Percentiles rank a stretch among this genome's conserved stretches.
Evolutionary conservation across 2,329 filamentous ascomycete species (phyloP).

Genomic region (Botryotinia calthae): DNA sequence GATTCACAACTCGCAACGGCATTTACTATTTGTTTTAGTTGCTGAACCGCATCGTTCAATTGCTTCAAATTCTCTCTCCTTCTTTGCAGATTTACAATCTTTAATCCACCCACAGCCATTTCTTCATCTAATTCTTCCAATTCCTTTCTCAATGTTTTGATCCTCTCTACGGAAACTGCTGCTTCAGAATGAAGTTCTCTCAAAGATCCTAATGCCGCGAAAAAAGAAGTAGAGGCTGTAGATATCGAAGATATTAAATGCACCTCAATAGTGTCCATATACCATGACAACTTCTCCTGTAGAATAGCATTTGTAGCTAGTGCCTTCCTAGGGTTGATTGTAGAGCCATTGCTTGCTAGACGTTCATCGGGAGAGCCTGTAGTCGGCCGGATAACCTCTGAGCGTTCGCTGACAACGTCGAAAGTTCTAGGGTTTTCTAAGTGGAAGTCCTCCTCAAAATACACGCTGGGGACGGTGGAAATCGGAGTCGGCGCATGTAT

Average conservation of each 20-base stretch:
- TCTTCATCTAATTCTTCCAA: conserved; percentile 79
- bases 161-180: conserved; percentile 83
- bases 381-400: conserved; percentile 75
- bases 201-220: conserved; percentile 86
- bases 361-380: conserved; percentile 55
- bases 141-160: conserved; percentile 77
- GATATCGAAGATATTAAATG: conserved; percentile 96
- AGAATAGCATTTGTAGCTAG: conserved; percentile 94
- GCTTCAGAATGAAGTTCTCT: conserved; percentile 90
- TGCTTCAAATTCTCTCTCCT: conserved; percentile 81
- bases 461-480: conserved; percentile 87
- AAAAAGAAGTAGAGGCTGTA: conserved; percentile 92
- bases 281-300: conserved; percentile 98
- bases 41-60: conserved; percentile 76
- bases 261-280: conserved; percentile 98
- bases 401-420: conserved; percentile 92
- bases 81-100: conserved; percentile 79
- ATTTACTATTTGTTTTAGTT: conserved; percentile 76
- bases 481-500: conserved; percentile 78
- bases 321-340: conserved; percentile 70
- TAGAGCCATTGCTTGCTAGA: conserved; percentile 54
- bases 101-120: conserved; percentile 79
- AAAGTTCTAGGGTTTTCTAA: conserved; percentile 95
- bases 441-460: conserved; percentile 93
- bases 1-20: conserved; percentile 74